Base-by-base conservation (phyloP, 345 rosid genomes). In the Syzygium oleosum region DNA sequence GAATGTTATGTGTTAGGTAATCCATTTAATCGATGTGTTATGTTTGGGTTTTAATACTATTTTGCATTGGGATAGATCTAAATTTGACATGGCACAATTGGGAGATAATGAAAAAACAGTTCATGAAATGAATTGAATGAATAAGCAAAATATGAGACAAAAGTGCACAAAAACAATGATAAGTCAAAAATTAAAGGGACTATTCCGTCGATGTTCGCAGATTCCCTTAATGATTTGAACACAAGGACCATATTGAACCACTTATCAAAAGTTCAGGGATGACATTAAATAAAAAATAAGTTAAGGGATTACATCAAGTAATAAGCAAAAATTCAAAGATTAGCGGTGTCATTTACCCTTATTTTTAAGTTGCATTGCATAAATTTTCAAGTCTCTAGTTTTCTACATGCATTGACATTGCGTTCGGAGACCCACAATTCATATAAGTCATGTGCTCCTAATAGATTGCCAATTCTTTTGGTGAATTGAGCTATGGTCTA, bases 181-280 rank as follows among this genome's bases (percentile, higher is more conserved):
- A 31, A 68, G 78, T 4, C 43, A 68, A 68, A 55, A 68, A 34
- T 23, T 31, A 4, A 68, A 34, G 23, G 41, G 46, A 17, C 17
- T 17, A 31, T 17, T 31, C 43, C 10, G 1, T 17, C 2, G 0
- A 31, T 31, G 41, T 31, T 43, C 31, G 8, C 3, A 16, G 0
- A 68, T 68, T 31, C 43, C 23, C 8, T 31, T 68, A 31, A 68
- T 68, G 21, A 31, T 31, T 68, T 31, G 38, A 68, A 31, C 12
- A 17, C 0, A 31, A 31, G 12, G 23, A 17, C 6, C 5, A 17
- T 68, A 16, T 31, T 31, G 12, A 31, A 65, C 4, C 22, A 65
- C 22, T 65, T 65, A 31, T 16, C 1, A 15, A 65, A 65, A 65
- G 5, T 31, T 65, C 12, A 65, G 5, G 8, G 21, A 65, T 0